Evolutionary conservation across 306 rosid species (phyloP).

Genomic region (Myrica gale): DNA sequence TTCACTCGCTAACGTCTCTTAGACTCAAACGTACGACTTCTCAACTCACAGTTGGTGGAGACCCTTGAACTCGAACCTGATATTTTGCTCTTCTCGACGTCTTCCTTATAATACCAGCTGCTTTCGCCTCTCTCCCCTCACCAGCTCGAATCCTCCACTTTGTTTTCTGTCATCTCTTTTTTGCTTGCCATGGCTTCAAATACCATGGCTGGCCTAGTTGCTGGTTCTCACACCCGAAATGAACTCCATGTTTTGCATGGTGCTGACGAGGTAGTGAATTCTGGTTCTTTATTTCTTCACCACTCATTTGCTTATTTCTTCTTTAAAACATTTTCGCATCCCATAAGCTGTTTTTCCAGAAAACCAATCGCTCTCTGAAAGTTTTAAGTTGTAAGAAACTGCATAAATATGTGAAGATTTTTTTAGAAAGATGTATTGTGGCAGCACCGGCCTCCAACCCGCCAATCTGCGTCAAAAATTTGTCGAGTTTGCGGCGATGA

Average conservation of each 20-base stretch:
- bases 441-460: slow-evolving; percentile 48
- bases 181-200: slow-evolving; percentile 50
- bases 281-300: no score
- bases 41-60: slow-evolving; percentile 81
- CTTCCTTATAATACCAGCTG: slow-evolving; percentile 47
- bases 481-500: slow-evolving; percentile 91
- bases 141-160: slow-evolving; percentile 18
- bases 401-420: not conserved
- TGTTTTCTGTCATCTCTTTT: slow-evolving; percentile 3
- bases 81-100: slow-evolving; percentile 11
- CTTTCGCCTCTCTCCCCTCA: slow-evolving; percentile 18
- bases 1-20: slow-evolving; percentile 51
- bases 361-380: not conserved
- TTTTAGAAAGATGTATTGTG: not conserved
- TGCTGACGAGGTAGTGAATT: slow-evolving; percentile 45
- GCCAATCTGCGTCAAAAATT: slow-evolving; percentile 39
- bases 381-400: not conserved
- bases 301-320: slow-evolving; percentile 5
- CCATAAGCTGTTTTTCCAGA: not conserved
- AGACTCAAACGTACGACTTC: slow-evolving; percentile 73
- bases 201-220: slow-evolving; percentile 76
- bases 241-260: slow-evolving; percentile 36
- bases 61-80: slow-evolving; percentile 24
- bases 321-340: not conserved
- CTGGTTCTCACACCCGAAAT: slow-evolving; percentile 55